Evolutionary conservation across 2,329 filamentous ascomycete species (phyloP), one percentile per base, ranked within the genome.

Genomic region (Trichophyton schoenleinii): DNA sequence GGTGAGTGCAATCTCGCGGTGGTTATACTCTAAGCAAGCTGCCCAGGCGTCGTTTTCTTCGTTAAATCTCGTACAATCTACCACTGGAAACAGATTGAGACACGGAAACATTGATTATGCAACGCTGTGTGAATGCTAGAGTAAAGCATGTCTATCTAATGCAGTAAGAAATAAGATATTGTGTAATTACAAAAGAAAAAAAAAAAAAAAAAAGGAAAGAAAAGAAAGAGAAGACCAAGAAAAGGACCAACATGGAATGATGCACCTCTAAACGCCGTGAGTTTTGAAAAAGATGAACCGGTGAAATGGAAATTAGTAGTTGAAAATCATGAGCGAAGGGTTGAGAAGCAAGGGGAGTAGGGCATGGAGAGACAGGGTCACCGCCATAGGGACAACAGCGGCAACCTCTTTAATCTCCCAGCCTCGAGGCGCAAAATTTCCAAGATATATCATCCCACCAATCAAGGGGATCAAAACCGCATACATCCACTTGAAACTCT

Each of bases 401-500:
- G 62, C 63, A 18, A 67, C 61, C 59, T 59, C 60, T 38, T 63
- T 70, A 55, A 81, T 80, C 58, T 68, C 66, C 77, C 78, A 80
- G 41, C 67, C 68, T 59, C 66, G 63, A 0, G 70, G 70, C 41
- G 68, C 68, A 63, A 67, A 69, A 5, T 64, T 61, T 18, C 66
- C 69, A 36, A 71, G 65, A 59, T 68, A 69, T 8, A 71, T 64
- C 68, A 71, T 68, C 34, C 65, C 69, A 60, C 59, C 60, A 44
- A 65, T 61, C 36, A 66, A 60, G 20, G 64, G 63, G 11, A 68
- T 8, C 55, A 68, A 63, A 42, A 70, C 64, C 2, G 66, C 63
- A 62, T 68, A 88, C 87, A 73, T 88, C 84, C 55, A 88, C 77
- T 87, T 91, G 80, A 92, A 92, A 73, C 83, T 85, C 74, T 85